phyloP scores from a whole-genome alignment of 441 rosid species.

The Capsella rubella region DNA sequence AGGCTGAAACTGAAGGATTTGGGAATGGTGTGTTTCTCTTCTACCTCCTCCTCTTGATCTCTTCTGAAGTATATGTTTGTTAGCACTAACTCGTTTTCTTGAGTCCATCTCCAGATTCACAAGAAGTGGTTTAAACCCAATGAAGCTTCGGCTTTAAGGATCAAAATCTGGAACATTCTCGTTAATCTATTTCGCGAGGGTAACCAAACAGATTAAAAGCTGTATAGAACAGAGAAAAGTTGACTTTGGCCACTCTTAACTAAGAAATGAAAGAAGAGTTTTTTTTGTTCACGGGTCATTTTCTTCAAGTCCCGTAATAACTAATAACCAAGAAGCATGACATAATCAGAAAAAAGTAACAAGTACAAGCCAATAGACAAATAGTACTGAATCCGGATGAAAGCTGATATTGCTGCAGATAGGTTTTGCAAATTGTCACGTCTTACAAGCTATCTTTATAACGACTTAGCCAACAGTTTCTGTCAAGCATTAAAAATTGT shows the following conservation, averaged over 20 bases:
- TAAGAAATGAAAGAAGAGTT: neutral
- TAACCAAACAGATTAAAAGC: slow-evolving; percentile 21
- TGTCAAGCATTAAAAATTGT: slow-evolving; percentile 25
- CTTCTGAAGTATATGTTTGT: slow-evolving; percentile 1
- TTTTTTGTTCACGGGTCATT: neutral
- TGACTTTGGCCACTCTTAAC: neutral
- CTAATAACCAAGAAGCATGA: neutral
- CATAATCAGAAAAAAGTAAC: neutral
- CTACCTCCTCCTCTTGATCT: neutral
- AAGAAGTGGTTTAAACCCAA: slow-evolving; percentile 87
- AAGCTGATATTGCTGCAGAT: neutral
- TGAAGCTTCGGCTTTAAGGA: slow-evolving; percentile 89
- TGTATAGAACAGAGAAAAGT: slow-evolving; percentile 9
- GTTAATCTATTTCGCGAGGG: slow-evolving; percentile 54
- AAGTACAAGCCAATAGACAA: neutral
- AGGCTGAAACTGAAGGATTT: slow-evolving; percentile 79
- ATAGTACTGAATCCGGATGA: neutral
- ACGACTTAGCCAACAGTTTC: slow-evolving; percentile 5
- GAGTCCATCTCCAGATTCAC: slow-evolving; percentile 62
- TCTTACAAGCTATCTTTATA: slow-evolving; percentile 6
- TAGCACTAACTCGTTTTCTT: slow-evolving; percentile 13
- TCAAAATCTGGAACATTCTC: slow-evolving; percentile 63
- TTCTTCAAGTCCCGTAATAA: neutral
- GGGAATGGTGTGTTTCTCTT: slow-evolving; percentile 62
- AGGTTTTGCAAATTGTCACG: neutral